Evolutionary conservation across 1,284 basidiomycete species (phyloP).

Genomic region (Thecaphora thlaspeos): DNA sequence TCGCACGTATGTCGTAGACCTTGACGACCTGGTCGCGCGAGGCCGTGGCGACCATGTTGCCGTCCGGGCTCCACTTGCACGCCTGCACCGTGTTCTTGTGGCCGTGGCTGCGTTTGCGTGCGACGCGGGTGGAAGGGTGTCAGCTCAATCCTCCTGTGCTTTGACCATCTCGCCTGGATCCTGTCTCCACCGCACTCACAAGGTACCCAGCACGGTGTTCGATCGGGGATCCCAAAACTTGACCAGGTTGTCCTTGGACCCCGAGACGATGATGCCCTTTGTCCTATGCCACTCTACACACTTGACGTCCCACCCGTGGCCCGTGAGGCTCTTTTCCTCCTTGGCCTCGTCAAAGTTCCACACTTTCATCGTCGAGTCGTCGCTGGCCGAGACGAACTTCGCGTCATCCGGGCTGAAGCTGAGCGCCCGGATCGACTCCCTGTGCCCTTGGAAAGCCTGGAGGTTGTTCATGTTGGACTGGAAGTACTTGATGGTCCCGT

Average conservation of each 20-base stretch:
- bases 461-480: constrained; percentile 98
- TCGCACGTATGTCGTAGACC: constrained; percentile 95
- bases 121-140: no score
- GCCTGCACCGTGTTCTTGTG: constrained; percentile 98
- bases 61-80: constrained; percentile 79
- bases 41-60: constrained; percentile 87
- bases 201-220: constrained; percentile 13
- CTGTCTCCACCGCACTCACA: constrained; percentile 1
- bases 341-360: constrained; percentile 91
- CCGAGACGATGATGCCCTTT: constrained; percentile 88
- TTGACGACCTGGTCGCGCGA: constrained; percentile 90
- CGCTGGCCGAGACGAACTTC: constrained; percentile 87
- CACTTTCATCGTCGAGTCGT: constrained; percentile 88
- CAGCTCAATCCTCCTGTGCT: no score
- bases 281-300: constrained; percentile 98
- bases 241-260: constrained; percentile 95
- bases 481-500: constrained; percentile 95
- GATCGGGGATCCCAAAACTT: constrained; percentile 93
- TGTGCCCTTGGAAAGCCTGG: constrained; percentile 83
- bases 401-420: constrained; percentile 88
- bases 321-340: constrained; percentile 77
- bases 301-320: constrained; percentile 98
- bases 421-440: constrained; percentile 73
- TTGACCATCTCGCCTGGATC: no score
- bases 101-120: constrained; percentile 67